Base-by-base conservation (phyloP, 371 early-diverging fungal species). In the Mortierella sp. region DNA sequence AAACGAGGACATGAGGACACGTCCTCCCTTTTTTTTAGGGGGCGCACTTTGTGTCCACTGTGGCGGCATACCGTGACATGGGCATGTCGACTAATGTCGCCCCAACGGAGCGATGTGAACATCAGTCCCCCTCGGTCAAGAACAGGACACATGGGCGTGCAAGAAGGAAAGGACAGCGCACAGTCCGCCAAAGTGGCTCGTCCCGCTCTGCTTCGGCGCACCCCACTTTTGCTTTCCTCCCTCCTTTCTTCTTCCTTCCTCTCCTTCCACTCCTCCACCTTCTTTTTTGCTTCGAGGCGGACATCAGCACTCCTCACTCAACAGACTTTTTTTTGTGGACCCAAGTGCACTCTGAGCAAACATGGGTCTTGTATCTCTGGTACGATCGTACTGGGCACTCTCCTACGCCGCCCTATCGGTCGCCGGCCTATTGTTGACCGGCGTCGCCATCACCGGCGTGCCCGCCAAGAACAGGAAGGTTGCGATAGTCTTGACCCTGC, bases 391-490 rank as follows among this genome's bases (percentile, higher is more conserved):
- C 8, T 65, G 66, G 62, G 66, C 71, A 14, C 21, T 65, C 14
- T 49, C 63, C 51, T 76, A 70, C 34, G 78, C 67, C 5, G 34
- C 49, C 6, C 38, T 39, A 2, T 70, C 71, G 2, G 18, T 66
- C 43, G 19, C 49, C 4, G 38, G 58, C 8, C 27, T 76, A 8
- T 6, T 54, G 6, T 28, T 65, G 59, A 66, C 60, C 19, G 62
- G 46, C 6, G 41, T 45, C 12, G 62, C 78, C 21, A 63, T 76
- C 55, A 49, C 14, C 0, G 60, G 67, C n/a, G 24, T 38, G 28
- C 18, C 62, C 3, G 70, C 67, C 16, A 47, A 46, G 49, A 65
- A 59, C 52, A 51, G 63, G 4, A 38, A 26, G 8, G 52, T 49
- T 30, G 70, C 69, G 28, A n/a, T 63, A 28, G 52, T 66, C 7